Evolutionary conservation across 2,329 filamentous ascomycete species (phyloP), one percentile per base, ranked within the genome.

Genomic region (Trichoderma arundinaceum): DNA sequence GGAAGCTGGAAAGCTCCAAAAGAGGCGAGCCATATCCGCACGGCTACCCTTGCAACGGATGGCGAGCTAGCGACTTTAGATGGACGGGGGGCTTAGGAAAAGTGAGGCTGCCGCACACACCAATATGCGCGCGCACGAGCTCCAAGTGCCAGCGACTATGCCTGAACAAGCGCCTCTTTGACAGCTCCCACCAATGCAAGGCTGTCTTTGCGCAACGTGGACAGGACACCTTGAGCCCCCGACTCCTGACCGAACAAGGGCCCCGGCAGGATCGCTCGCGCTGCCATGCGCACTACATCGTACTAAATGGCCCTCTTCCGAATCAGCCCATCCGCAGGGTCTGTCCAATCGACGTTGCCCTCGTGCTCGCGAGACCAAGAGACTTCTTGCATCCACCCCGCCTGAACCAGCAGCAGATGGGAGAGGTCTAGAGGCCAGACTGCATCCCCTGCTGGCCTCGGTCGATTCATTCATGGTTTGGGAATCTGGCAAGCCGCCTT

Each of bases 151-250:
- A 22, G 10, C 13, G 19, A 22, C 59, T 53, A 62, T 38, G 38
- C 60, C 49, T 39, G 32, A 46, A 46, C 35, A 46, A 54, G 60
- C 49, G n/a, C 28, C 32, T 63, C 49, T 63, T 63, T 63, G 46
- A 63, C 60, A 44, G 60, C 39, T 43, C 49, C 60, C n/a, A 54
- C 49, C 60, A 63, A 54, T 54, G 38, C 32, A 52, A 52, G 58
- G 22, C 48, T 13, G 48, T 13, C 60, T 10, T 54, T 63, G 60
- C 48, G 38, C 48, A 63, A 63, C 60, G 60, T 63, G 60, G 49
- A 17, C 60, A 32, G 60, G 15, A 4, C 60, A 15, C n/a, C 49
- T 22, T 13, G 22, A 33, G 60, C 54, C 60, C 60, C 60, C 49
- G 49, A 32, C 60, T 63, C 48, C 19, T 44, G 28, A 22, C 12